Evolutionary conservation across 192 early-diverging fungal genomes (phyloP).

Genomic region (Lunasporangiospora selenospora): DNA sequence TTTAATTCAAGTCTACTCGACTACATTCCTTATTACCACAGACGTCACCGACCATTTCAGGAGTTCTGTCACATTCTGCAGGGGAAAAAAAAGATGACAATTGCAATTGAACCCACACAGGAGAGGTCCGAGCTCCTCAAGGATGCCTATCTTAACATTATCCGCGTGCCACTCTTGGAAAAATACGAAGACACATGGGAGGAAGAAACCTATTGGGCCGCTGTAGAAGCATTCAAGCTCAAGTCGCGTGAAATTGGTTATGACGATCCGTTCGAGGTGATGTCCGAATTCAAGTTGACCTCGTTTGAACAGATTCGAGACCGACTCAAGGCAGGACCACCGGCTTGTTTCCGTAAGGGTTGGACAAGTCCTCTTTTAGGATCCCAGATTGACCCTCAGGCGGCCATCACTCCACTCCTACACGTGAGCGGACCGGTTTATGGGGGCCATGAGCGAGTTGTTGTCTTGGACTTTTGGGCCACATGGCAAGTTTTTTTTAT

Average conservation of each 20-base stretch:
- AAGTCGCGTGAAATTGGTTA: slow-evolving; percentile 18
- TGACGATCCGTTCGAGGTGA: slow-evolving; percentile 32
- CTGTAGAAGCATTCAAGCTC: slow-evolving; percentile 27
- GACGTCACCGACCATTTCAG: no score
- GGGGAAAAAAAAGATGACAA: neutral
- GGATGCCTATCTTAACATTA: slow-evolving; percentile 8
- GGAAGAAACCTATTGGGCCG: slow-evolving; percentile 28
- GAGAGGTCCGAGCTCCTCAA: neutral
- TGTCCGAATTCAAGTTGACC: slow-evolving; percentile 4
- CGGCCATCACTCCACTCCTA: slow-evolving; percentile 6
- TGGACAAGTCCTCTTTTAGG: slow-evolving; percentile 23
- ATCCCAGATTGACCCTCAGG: slow-evolving; percentile 4
- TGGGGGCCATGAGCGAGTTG: slow-evolving; percentile 19
- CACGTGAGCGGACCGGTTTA: slow-evolving; percentile 19
- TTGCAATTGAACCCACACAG: neutral
- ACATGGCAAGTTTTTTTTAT: slow-evolving; percentile 40
- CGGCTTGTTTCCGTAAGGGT: slow-evolving; percentile 19
- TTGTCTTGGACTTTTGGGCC: slow-evolving; percentile 46
- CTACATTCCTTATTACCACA: no score
- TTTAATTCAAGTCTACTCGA: no score
- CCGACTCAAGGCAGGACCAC: slow-evolving; percentile 23
- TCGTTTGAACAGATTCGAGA: slow-evolving; percentile 28
- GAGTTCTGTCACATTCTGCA: no score
- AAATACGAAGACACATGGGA: slow-evolving; percentile 39
- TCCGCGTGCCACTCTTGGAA: slow-evolving; percentile 8